These are phyloP conservation scores for Anisodus tanguticus DNA, from an alignment of 257 asterid species.

Conservation along the genomic window DNA sequence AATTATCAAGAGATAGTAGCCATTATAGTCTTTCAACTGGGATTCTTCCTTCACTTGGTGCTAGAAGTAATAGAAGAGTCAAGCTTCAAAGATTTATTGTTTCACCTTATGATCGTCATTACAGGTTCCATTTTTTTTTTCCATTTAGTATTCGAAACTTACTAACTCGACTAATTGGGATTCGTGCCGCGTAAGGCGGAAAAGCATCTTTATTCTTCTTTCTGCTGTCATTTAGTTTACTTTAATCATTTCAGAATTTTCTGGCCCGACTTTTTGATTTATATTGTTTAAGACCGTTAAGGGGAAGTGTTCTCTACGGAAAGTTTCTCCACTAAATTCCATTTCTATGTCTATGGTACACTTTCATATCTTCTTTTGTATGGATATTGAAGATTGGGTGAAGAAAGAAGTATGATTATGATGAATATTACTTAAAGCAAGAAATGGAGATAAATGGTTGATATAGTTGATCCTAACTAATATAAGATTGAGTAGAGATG, in stretches of 20 bases:
- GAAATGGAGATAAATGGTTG: not conserved
- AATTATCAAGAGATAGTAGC: slow-evolving; percentile 52
- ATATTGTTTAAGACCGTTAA: not conserved
- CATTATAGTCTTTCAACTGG: slow-evolving; percentile 55
- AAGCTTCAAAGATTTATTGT: slow-evolving; percentile 46
- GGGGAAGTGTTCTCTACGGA: not conserved
- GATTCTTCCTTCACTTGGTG: slow-evolving; percentile 64
- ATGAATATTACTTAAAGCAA: not conserved
- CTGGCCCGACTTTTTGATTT: not conserved
- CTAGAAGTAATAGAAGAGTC: slow-evolving; percentile 51
- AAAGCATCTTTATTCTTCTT: no score
- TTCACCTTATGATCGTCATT: slow-evolving; percentile 56
- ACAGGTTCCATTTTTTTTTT: slow-evolving; percentile 38
- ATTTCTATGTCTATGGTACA: not conserved
- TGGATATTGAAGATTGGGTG: not conserved
- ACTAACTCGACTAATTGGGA: not conserved
- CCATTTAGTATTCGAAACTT: not conserved
- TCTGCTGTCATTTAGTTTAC: no score
- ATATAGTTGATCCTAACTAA: not conserved
- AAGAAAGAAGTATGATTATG: not conserved
- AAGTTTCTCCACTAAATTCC: no score
- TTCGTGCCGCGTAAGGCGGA: not conserved
- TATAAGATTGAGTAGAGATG: not conserved
- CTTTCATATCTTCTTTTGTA: not conserved
- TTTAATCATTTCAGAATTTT: no score